Base-by-base conservation (phyloP, 768 basidiomycete genomes). In the Kwoniella europaea region DNA sequence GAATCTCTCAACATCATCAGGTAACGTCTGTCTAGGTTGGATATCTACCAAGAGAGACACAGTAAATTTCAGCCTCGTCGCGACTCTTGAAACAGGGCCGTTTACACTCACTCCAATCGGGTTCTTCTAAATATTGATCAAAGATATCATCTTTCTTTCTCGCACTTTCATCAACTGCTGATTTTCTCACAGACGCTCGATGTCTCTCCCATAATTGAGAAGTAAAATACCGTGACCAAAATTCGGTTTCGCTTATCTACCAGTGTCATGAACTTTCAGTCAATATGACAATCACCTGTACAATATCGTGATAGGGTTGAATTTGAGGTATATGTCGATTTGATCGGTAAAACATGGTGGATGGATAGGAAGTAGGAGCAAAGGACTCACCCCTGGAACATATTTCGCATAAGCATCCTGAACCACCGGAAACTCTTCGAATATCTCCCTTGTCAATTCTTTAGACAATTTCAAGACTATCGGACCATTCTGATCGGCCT, bases 201-300 rank as follows among this genome's bases (percentile, higher is more conserved):
- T 98, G 93, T 2, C 91, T 90, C 80, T 98, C 92, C 87, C 97
- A 98, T 13, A 99, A 86, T 79, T 92, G 94, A 35, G 94, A 96
- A 78, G 93, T 91, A 82, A 99, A 97, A 85, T 98, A 99, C 59
- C 97, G 89, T 77, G 89, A 91, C 97, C 97, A 99, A 81, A 99
- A 99, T 78, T 92, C 90, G 68, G 90, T 90, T 84, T 98, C 93
- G 24, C 90, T 88, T 58, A 98, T 87, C 94, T 98, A 29, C 29
- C 81, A 24, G 72, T 62, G 52, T 16, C 24, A 59, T 7, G 59
- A 61, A 35, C 5, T 35, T 35, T 35, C 7, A 35, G 35, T 35
- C 35, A 35, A 35, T 35, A 35, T 9, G 35, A 6, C 35, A 35
- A 35, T 35, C 35, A 35, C 35, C 35, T 35, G 35, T 35, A 35